Percentiles rank a stretch among this genome's conserved stretches.
Evolutionary conservation across 805 yeast genomes (phyloP).

Genomic region (Pichia occidentalis): DNA sequence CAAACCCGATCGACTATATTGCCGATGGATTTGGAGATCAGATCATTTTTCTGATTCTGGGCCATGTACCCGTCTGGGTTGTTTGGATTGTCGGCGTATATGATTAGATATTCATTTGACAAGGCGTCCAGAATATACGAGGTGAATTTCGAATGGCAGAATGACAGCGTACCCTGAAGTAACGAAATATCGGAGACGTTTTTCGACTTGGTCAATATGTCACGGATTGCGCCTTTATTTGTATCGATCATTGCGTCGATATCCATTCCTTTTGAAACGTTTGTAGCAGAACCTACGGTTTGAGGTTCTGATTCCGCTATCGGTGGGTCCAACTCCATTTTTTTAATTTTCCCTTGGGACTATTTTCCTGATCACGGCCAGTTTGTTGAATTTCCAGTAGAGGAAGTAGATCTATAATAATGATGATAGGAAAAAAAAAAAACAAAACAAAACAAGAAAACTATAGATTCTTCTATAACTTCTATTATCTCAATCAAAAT

Average conservation of each 20-base stretch:
- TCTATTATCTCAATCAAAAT: no score
- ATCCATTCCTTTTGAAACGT: no score
- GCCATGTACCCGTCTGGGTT: background rate
- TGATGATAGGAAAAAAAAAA: no score
- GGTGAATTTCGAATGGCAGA: conserved; percentile 42
- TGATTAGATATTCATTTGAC: conserved; percentile 11
- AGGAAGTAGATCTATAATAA: no score
- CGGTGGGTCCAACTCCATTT: no score
- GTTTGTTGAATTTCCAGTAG: no score
- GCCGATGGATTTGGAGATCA: conserved; percentile 16
- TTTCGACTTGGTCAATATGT: conserved; percentile 23
- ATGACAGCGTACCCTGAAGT: conserved; percentile 42
- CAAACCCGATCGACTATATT: conserved; percentile 46
- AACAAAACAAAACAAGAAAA: no score
- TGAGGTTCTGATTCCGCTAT: no score
- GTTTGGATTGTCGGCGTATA: conserved; percentile 1
- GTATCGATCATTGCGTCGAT: conserved; percentile 19
- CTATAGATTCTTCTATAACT: no score
- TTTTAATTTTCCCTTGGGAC: no score
- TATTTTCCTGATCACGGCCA: no score
- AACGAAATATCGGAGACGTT: conserved; percentile 34
- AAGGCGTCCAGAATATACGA: conserved; percentile 37
- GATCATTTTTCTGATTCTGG: background rate
- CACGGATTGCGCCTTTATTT: conserved; percentile 28
- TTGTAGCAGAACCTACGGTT: no score